These are phyloP conservation scores for Lignosus rhinocerotis DNA, from an alignment of 1,284 basidiomycete genomes.

Conservation along the genomic window DNA sequence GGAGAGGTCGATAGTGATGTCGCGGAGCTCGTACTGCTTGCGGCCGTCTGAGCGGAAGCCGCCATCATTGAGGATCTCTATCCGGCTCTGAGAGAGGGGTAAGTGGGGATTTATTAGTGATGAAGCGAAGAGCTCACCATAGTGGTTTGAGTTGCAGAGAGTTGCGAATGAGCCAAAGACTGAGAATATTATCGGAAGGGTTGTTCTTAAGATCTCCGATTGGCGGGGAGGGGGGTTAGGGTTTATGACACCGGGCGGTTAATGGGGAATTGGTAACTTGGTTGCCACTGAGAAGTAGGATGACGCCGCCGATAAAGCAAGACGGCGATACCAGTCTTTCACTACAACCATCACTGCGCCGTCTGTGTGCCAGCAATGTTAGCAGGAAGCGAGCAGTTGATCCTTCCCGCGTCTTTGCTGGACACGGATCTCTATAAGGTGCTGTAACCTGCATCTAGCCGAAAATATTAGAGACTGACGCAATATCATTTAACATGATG, in stretches of 20 bases:
- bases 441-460: too few relatives aligned
- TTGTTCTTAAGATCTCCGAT: conserved; percentile 8
- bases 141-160: neutral
- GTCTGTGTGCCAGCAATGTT: neutral
- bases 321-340: neutral
- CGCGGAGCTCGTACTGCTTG: conserved; percentile 86
- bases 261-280: neutral
- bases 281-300: neutral
- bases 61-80: conserved; percentile 89
- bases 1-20: conserved; percentile 77
- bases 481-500: neutral
- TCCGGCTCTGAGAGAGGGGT: conserved; percentile 35
- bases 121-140: conserved; percentile 11
- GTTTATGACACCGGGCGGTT: conserved; percentile 3
- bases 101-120: too few relatives aligned
- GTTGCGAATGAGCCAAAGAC: neutral
- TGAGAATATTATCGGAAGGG: neutral
- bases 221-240: conserved; percentile 4
- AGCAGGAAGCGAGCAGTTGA: conserved; percentile 5
- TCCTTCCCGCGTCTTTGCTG: conserved; percentile 66
- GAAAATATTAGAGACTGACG: neutral
- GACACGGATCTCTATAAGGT: conserved; percentile 98
- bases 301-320: neutral
- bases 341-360: neutral
- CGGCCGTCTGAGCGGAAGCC: conserved; percentile 91